Evolutionary conservation across 192 early-diverging fungal species (phyloP), one percentile per base, ranked within the genome.

Genomic region (Mortierella alpina): DNA sequence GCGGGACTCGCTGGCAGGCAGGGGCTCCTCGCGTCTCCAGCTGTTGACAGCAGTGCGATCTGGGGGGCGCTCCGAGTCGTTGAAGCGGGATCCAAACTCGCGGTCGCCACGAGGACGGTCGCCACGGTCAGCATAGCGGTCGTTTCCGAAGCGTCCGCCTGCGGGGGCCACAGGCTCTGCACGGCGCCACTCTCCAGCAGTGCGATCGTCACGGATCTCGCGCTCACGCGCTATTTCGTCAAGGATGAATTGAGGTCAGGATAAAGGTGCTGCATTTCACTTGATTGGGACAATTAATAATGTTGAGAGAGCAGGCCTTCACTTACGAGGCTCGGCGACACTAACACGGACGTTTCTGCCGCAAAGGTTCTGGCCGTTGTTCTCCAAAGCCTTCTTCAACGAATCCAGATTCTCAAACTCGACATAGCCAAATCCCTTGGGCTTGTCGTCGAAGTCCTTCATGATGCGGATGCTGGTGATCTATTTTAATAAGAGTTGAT

Each of bases 401-500:
- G 90, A 93, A 22, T 97, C 95, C 20, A 92, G 64, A 58, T 91
- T 90, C 22, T 92, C 90, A 80, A 99, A 99, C 88, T 98, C 96
- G 59, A 96, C 92, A 85, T 98, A 99, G 22, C 96, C 96, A 75
- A 94, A 98, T 45, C 98, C 98, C 79, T 96, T 96, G 55, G 92
- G 91, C 82, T 89, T 90, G 48, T 92, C 93, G 31, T 92, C 91
- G 58, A 84, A 91, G 83, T 97, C 95, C 65, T 88, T 89, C 63
- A 96, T 85, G 68, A 99, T 88, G 44, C 96, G 90, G 58, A 98
- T 89, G 22, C 88, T 88, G 67, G 84, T 86, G 66, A 97, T 91
- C 90, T 93, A 59, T 39, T 22, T 59, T 13, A 40, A 10, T 13
- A 14, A 59, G 40, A 15, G 13, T 59, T 31, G 15, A 41, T 47